Base-by-base conservation (phyloP, 768 basidiomycete species). In the Floccularia luteovirens region DNA sequence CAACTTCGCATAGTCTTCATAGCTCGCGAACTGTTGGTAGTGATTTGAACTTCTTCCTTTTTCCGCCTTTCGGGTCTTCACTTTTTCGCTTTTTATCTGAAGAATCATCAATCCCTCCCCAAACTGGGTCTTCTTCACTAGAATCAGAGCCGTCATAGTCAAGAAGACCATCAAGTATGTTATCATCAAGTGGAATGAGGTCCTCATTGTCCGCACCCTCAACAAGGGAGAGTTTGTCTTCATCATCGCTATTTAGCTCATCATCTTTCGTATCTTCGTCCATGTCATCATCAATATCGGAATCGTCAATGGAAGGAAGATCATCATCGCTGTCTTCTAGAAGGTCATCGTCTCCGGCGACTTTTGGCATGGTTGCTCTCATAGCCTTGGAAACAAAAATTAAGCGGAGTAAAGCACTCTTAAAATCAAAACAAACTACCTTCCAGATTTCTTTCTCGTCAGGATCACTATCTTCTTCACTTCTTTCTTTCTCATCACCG, bases 1-100 rank as follows among this genome's bases (percentile, higher is more conserved):
- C 75, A 90, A 69, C 62, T 67, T 79, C 32, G 80, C 82, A 48
- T 89, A 91, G 42, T 90, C 88, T 43, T 91, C 89, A 50, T 90
- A 90, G 52, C 77, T 86, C 8, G 88, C 89, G 54, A 91, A 91
- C n/a, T 24, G 82, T 89, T 3, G 86, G 85, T 47, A 89, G 54
- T 7, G 75, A 69, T 42, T 66, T 68, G 54, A 74, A 53, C 62
- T 80, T 90, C 67, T 88, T 88, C 61, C 79, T 72, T 60, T 69
- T 73, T 52, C 58, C 66, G 43, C 61, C 59, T 30, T 50, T 56
- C 25, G 50, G 58, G 5, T 66, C 64, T 27, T 59, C 57, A 31
- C 62, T 53, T 44, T 75, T 78, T 43, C 75, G 64, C 54, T 73
- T 78, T 47, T 62, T 63, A 17, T 50, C 48, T 3, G 43, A 58